These are phyloP conservation scores for Novakomyces olei DNA, from an alignment of 805 yeast genomes.

Conservation along the genomic window DNA sequence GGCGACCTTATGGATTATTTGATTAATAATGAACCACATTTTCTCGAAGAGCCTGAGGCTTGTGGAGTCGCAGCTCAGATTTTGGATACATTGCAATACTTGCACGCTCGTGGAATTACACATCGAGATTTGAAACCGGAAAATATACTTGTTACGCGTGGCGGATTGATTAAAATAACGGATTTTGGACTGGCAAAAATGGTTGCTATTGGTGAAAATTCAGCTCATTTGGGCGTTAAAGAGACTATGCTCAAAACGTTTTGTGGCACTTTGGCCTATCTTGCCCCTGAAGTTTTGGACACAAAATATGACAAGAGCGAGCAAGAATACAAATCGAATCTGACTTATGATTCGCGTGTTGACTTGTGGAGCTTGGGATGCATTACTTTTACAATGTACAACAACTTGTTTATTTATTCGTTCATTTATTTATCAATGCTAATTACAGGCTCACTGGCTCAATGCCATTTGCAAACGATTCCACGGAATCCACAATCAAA, in stretches of 20 bases:
- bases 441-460: conserved; percentile 44
- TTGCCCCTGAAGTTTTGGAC: conserved; percentile 76
- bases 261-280: conserved; percentile 91
- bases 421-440: not conserved
- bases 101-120: conserved; percentile 76
- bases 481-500: conserved; percentile 64
- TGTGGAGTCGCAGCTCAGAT: conserved; percentile 72
- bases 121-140: conserved; percentile 95
- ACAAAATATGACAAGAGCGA: conserved; percentile 17
- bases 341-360: conserved; percentile 23
- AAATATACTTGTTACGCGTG: conserved; percentile 71
- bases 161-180: conserved; percentile 72
- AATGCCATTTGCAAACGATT: conserved; percentile 81
- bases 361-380: conserved; percentile 99
- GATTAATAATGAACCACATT: conserved; percentile 61
- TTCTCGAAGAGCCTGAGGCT: conserved; percentile 77
- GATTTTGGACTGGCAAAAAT: conserved; percentile 93
- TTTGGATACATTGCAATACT: conserved; percentile 61
- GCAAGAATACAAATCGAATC: conserved; percentile 39
- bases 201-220: conserved; percentile 54
- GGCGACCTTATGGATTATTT: conserved; percentile 97
- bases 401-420: not conserved
- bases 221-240: too few relatives aligned
- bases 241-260: conserved; percentile 72
- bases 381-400: conserved; percentile 52